These are phyloP conservation scores for Vanrija sp. DNA, from an alignment of 1,284 basidiomycete species.

Conservation along the genomic window DNA sequence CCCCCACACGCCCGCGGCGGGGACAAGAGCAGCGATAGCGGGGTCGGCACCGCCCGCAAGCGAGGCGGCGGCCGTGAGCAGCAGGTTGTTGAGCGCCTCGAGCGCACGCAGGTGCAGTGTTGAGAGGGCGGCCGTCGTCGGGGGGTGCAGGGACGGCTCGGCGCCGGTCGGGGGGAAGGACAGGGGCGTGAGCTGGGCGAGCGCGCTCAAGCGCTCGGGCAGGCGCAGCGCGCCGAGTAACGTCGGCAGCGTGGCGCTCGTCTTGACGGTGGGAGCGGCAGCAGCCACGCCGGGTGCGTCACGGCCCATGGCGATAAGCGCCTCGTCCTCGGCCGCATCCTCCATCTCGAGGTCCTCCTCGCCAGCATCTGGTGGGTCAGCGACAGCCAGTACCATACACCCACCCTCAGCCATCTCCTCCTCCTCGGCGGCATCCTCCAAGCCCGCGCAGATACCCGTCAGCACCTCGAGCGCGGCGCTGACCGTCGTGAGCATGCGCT, in stretches of 20 bases:
- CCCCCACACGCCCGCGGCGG: conserved; percentile 61
- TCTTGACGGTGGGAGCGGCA: conserved; percentile 35
- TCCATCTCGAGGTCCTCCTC: conserved; percentile 44
- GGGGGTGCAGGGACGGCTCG: conserved; percentile 67
- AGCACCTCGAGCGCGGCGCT: conserved; percentile 78
- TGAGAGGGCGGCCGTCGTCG: conserved; percentile 74
- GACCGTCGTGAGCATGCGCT: conserved; percentile 66
- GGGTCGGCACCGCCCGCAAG: conserved; percentile 5
- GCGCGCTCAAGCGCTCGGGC: conserved; percentile 58
- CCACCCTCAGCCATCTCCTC: conserved; percentile 29
- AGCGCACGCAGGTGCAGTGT: conserved; percentile 77
- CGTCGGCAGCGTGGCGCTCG: conserved; percentile 34
- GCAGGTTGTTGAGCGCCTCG: conserved; percentile 86
- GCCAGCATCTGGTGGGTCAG: conserved; percentile 32
- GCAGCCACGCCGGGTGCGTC: conserved; percentile 32
- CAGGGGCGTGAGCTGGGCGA: conserved; percentile 66
- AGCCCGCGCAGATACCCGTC: conserved; percentile 78
- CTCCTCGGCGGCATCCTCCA: conserved; percentile 63
- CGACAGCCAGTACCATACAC: conserved; percentile 14
- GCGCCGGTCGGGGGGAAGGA: conserved; percentile 72
- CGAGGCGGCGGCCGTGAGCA: conserved; percentile 58
- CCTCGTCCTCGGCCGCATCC: conserved; percentile 47
- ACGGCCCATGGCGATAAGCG: conserved; percentile 43
- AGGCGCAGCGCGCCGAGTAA: conserved; percentile 51
- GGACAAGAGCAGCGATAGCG: conserved; percentile 48